Conservation (phyloP, 2,329 filamentous ascomycete genomes). For the Clathrospora elynae region DNA sequence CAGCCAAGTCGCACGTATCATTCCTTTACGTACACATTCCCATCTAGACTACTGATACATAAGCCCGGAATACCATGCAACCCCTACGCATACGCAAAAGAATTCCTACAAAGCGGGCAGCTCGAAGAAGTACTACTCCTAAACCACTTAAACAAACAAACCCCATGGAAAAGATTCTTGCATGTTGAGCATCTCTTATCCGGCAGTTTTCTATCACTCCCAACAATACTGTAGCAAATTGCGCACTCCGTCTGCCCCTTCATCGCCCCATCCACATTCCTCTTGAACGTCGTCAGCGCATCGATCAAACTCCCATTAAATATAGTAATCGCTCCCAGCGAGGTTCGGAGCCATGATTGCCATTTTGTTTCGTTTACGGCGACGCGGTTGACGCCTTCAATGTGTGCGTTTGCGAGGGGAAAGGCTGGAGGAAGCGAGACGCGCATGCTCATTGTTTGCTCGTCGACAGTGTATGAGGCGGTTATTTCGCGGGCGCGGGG, state of each 20-base stretch:
- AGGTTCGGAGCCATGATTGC: slow-evolving; percentile 86
- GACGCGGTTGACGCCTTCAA: slow-evolving; percentile 79
- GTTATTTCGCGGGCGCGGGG: slow-evolving; percentile 74
- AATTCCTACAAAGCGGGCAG: slow-evolving; percentile 90
- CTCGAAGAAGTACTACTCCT: slow-evolving; percentile 88
- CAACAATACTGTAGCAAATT: slow-evolving; percentile 95
- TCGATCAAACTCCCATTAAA: slow-evolving; percentile 89
- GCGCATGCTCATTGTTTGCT: slow-evolving; percentile 80
- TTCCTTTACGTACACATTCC: too few species aligned
- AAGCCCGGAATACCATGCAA: not conserved
- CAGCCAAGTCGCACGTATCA: too few species aligned
- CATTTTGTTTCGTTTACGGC: slow-evolving; percentile 90
- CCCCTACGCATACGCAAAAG: slow-evolving; percentile 67
- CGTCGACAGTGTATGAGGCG: slow-evolving; percentile 85
- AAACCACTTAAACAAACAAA: slow-evolving; percentile 96
- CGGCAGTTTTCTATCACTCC: slow-evolving; percentile 83
- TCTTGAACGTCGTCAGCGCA: slow-evolving; percentile 80
- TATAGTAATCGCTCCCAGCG: slow-evolving; percentile 91
- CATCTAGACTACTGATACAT: not conserved
- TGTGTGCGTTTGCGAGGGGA: slow-evolving; percentile 77
- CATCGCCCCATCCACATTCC: slow-evolving; percentile 84
- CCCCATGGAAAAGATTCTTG: slow-evolving; percentile 89
- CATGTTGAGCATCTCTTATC: slow-evolving; percentile 92
- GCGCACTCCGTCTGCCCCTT: slow-evolving; percentile 95
- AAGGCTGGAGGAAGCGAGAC: slow-evolving; percentile 81